Evolutionary conservation across 2,329 filamentous ascomycete species (phyloP).

Genomic region (Fulvia fulva): DNA sequence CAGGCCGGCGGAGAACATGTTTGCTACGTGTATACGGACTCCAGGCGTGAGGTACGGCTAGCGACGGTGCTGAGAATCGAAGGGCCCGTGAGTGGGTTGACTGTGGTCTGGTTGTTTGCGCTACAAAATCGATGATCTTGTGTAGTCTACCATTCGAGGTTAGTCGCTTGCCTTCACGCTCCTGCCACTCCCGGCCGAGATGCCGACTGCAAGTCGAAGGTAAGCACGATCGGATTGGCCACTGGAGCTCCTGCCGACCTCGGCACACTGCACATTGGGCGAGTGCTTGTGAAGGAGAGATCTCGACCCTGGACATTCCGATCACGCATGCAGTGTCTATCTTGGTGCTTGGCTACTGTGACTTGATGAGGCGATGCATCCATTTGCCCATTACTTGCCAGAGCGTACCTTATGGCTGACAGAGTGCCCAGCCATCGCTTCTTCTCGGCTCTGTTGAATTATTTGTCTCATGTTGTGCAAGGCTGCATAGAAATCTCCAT

Average conservation of each 20-base stretch:
- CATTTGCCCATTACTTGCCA: no score
- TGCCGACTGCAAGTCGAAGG: not conserved
- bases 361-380: no score
- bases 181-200: not conserved
- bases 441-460: no score
- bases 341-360: no score
- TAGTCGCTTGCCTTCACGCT: not conserved
- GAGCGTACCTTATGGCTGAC: no score
- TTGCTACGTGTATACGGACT: conserved; percentile 10
- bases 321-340: not conserved
- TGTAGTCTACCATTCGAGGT: not conserved
- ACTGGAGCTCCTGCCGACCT: not conserved
- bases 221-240: not conserved
- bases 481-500: not conserved
- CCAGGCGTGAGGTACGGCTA: not conserved
- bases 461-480: not conserved
- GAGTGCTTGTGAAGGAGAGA: not conserved
- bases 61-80: not conserved
- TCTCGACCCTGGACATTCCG: not conserved
- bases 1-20: conserved; percentile 37
- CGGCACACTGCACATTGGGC: not conserved
- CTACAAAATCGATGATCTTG: not conserved
- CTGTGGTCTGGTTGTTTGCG: not conserved
- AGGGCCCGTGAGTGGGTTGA: not conserved
- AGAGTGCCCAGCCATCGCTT: no score